Conservation (phyloP, 148 eudicot species). For the Nepenthes gracilis region DNA sequence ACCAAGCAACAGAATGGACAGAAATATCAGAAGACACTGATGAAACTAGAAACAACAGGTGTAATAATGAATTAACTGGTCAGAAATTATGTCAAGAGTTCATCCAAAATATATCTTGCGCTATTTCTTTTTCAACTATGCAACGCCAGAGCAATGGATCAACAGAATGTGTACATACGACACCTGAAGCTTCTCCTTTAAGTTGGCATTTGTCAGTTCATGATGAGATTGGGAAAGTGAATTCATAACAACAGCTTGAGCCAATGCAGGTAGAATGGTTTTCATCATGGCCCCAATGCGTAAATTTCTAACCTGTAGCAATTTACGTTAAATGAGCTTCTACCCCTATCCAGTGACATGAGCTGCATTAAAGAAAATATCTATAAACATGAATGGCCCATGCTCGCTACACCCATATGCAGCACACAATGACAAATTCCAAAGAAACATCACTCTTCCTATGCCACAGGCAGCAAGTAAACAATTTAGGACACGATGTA, state of each 20-base stretch:
- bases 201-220: conserved; percentile 25
- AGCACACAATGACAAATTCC: neutral
- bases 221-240: conserved; percentile 15
- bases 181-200: conserved; percentile 77
- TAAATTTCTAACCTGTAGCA: conserved; percentile 69
- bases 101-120: neutral
- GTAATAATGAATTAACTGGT: neutral
- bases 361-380: no score
- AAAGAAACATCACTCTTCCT: neutral
- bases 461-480: neutral
- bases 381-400: no score
- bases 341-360: neutral
- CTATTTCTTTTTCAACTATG: no score
- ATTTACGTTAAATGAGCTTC: neutral
- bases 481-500: neutral
- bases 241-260: conserved; percentile 88
- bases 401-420: neutral
- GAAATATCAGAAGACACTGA: neutral
- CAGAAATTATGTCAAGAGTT: no score
- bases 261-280: conserved; percentile 90
- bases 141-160: neutral
- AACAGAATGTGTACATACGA: conserved; percentile 1
- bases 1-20: conserved; percentile 9
- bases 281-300: conserved; percentile 99
- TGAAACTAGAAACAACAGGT: neutral